Evolutionary conservation across 768 basidiomycete species (phyloP).

Genomic region (Thelephora ganbajun): DNA sequence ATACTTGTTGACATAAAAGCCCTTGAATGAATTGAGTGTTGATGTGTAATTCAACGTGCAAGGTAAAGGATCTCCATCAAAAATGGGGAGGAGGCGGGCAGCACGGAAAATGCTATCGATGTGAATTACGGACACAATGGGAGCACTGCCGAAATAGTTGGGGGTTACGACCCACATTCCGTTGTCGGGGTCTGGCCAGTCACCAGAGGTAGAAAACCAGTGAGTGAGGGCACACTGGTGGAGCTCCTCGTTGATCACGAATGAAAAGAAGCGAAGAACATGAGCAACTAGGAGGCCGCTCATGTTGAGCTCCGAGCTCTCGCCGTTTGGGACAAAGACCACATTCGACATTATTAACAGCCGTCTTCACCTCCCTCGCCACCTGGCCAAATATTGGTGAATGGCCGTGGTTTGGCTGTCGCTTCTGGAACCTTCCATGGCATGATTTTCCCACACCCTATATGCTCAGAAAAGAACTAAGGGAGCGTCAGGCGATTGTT

Average conservation of each 20-base stretch:
- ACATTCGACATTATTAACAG: no score
- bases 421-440: no score
- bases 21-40: not conserved
- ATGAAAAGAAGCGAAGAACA: slow-evolving; percentile 1
- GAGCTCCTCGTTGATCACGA: not conserved
- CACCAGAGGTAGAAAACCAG: not conserved
- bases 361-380: no score
- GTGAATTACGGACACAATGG: not conserved
- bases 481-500: no score
- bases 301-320: no score
- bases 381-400: no score
- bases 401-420: no score
- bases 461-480: no score
- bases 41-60: not conserved
- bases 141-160: not conserved
- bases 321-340: no score
- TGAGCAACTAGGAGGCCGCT: slow-evolving; percentile 1
- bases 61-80: not conserved
- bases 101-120: slow-evolving; percentile 1
- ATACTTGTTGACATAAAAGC: slow-evolving; percentile 2
- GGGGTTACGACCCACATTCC: slow-evolving; percentile 4
- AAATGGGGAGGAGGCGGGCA: slow-evolving; percentile 2
- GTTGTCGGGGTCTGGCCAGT: not conserved
- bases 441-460: slow-evolving; percentile 6
- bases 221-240: slow-evolving; percentile 4